Evolutionary conservation across 163 green algal genomes (phyloP).

Genomic region (Chlorella variabilis): DNA sequence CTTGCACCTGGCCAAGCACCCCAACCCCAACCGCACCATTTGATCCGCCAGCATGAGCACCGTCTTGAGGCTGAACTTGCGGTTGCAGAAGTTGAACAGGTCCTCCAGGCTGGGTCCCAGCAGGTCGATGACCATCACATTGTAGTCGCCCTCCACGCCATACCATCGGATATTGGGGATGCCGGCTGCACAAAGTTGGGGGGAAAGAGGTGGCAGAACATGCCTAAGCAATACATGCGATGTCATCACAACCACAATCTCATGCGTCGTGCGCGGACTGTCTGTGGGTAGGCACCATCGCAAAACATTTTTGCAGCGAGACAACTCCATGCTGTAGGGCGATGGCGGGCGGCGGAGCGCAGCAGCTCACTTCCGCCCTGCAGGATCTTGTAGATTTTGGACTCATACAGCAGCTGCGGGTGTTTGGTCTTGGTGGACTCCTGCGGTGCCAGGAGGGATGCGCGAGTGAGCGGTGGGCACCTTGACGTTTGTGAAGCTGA

Average conservation of each 20-base stretch:
- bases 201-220: no score
- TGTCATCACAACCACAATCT: no score
- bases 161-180: conserved; percentile 99
- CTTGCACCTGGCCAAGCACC: no score
- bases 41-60: conserved; percentile 99
- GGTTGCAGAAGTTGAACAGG: conserved; percentile 99
- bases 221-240: no score
- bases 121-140: conserved; percentile 99
- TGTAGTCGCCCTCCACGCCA: conserved; percentile 99
- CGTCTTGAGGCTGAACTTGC: conserved; percentile 98
- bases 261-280: no score
- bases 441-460: no score
- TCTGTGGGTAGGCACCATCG: no score
- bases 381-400: conserved; percentile 99
- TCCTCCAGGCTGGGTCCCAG: conserved; percentile 97
- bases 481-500: no score
- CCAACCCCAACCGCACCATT: conserved; percentile 79
- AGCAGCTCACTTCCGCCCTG: conserved; percentile 91
- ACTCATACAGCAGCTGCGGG: conserved; percentile 98
- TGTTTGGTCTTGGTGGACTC: conserved; percentile 92
- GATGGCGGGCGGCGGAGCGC: no score
- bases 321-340: no score
- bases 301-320: no score
- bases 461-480: no score
- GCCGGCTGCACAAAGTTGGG: conserved; percentile 72